phyloP scores from a whole-genome alignment of 2,329 filamentous ascomycete genomes.

The Plectosphaerella cucumerina region DNA sequence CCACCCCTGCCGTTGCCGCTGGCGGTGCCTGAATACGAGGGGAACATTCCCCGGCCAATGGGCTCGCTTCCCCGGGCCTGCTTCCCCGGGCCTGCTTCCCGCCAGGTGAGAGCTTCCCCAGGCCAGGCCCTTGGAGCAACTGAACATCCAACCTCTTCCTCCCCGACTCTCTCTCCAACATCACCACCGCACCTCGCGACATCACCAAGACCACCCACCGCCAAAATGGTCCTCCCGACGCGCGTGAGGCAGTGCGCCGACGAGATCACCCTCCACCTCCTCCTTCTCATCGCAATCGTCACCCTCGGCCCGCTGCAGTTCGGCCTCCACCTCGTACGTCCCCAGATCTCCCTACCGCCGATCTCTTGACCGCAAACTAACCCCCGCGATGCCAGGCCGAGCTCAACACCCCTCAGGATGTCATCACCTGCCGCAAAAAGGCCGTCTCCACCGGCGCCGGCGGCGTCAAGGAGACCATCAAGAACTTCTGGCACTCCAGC shows the following conservation, averaged over 20 bases:
- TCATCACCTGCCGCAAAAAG: slow-evolving; percentile 76
- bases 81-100: no score
- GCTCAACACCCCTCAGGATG: slow-evolving; percentile 90
- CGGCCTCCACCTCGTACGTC: slow-evolving; percentile 82
- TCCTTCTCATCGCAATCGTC: slow-evolving; percentile 70
- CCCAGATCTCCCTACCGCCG: slow-evolving; percentile 1
- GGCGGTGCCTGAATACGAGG: no score
- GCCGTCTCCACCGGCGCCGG: slow-evolving; percentile 29
- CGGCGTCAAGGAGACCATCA: slow-evolving; percentile 14
- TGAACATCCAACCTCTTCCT: background rate
- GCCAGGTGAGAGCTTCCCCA: no score
- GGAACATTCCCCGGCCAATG: no score
- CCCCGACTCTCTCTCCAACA: background rate
- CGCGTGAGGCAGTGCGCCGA: slow-evolving; percentile 34
- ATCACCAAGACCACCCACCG: background rate
- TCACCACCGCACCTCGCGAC: background rate
- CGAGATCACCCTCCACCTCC: slow-evolving; percentile 68
- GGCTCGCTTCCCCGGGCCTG: no score
- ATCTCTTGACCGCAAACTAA: background rate
- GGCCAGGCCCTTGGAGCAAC: no score
- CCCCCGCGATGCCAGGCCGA: slow-evolving; percentile 60
- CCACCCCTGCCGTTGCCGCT: no score
- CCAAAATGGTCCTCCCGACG: slow-evolving; percentile 24
- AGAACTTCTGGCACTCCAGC: slow-evolving; percentile 21
- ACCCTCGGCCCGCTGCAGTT: slow-evolving; percentile 90